Evolutionary conservation across 2,329 filamentous ascomycete species (phyloP).

Genomic region (Coniochaeta ligniaria): DNA sequence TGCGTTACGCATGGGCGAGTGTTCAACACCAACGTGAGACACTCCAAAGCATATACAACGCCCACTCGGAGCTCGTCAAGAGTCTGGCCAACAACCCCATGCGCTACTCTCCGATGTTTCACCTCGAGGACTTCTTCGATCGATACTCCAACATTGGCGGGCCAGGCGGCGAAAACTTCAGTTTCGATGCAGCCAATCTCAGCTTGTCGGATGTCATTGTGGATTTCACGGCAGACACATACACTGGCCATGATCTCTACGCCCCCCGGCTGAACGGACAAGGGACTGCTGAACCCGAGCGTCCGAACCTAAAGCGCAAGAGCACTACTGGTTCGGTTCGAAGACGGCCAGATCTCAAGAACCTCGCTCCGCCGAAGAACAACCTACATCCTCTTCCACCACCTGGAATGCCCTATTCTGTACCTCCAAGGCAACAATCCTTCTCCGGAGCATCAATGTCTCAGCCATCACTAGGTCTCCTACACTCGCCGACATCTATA

Average conservation of each 20-base stretch:
- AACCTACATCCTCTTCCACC: slow-evolving; percentile 21
- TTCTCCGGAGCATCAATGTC: slow-evolving; percentile 24
- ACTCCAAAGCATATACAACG: slow-evolving; percentile 67
- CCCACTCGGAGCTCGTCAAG: slow-evolving; percentile 76
- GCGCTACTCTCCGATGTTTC: slow-evolving; percentile 71
- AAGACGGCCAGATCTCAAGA: slow-evolving; percentile 27
- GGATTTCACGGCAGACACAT: slow-evolving; percentile 53
- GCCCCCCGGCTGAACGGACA: slow-evolving; percentile 25
- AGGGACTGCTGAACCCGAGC: slow-evolving; percentile 20
- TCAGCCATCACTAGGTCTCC: slow-evolving; percentile 27
- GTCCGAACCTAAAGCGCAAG: slow-evolving; percentile 37
- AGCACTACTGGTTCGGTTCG: slow-evolving; percentile 22
- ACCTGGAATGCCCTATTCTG: slow-evolving; percentile 17
- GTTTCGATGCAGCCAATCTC: slow-evolving; percentile 69
- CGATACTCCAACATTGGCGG: slow-evolving; percentile 58
- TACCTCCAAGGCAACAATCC: slow-evolving; percentile 27
- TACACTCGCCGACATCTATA: slow-evolving; percentile 29
- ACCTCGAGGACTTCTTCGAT: slow-evolving; percentile 83
- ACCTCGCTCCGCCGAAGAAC: slow-evolving; percentile 25
- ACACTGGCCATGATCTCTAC: slow-evolving; percentile 40
- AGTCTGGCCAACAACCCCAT: slow-evolving; percentile 60
- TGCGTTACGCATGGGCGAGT: slow-evolving; percentile 69
- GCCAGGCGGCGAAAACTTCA: slow-evolving; percentile 50
- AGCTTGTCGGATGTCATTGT: slow-evolving; percentile 60
- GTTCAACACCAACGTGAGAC: slow-evolving; percentile 76